A percentile compares a stretch with the other conserved stretches of the same genome.
These are phyloP conservation scores for Aaosphaeria pasadenensis DNA, from an alignment of 2,329 filamentous ascomycete genomes.

Conservation along the genomic window DNA sequence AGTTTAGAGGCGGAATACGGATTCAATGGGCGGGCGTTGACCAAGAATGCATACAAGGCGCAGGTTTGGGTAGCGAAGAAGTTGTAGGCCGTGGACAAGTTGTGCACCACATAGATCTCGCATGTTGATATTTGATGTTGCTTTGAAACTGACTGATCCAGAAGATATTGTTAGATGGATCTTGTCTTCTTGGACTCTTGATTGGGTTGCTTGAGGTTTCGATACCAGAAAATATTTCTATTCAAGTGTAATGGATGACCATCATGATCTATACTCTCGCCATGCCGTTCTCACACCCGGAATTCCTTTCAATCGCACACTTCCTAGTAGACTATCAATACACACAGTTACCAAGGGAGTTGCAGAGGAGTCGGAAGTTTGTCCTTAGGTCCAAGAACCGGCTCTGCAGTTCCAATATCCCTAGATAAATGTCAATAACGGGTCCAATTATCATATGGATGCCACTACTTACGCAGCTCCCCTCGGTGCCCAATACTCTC, in stretches of 20 bases:
- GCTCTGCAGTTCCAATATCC: slow-evolving; percentile 68
- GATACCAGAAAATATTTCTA: too few species aligned
- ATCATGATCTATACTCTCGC: too few species aligned
- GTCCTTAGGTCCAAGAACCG: slow-evolving; percentile 56
- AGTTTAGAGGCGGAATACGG: slow-evolving; percentile 52
- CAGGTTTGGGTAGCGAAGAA: slow-evolving; percentile 44
- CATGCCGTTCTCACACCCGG: too few species aligned
- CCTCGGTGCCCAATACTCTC: slow-evolving; percentile 70
- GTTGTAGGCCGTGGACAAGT: slow-evolving; percentile 5
- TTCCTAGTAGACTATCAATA: too few species aligned
- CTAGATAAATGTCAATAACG: slow-evolving; percentile 33
- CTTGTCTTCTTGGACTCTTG: too few species aligned
- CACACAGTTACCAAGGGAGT: slow-evolving; percentile 57
- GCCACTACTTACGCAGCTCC: slow-evolving; percentile 56
- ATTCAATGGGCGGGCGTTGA: slow-evolving; percentile 51
- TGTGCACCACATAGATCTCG: background rate
- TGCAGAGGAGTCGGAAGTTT: slow-evolving; percentile 61
- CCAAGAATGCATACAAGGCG: slow-evolving; percentile 45
- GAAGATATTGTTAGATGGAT: too few species aligned
- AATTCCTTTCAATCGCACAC: too few species aligned
- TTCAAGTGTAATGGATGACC: too few species aligned
- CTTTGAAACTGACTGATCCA: too few species aligned
- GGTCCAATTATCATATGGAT: background rate
- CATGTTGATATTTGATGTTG: background rate
- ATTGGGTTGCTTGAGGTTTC: too few species aligned